Evolutionary conservation across 1,139 yeast genomes (phyloP), one percentile per base, ranked within the genome.

Genomic region (Sugiyamaella pinicola): DNA sequence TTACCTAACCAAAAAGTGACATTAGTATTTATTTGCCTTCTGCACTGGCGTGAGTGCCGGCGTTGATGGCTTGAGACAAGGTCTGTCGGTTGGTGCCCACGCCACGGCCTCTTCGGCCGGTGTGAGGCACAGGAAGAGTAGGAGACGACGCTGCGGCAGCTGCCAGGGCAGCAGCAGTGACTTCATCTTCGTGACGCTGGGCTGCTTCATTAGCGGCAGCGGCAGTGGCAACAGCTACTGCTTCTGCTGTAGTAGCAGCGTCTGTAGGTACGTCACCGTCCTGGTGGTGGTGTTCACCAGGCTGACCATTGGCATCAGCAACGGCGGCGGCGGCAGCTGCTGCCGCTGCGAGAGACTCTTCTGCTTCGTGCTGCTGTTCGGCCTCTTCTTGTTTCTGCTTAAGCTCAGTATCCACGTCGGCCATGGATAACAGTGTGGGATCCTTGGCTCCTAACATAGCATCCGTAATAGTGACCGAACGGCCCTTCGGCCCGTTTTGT

Each of bases 61-160:
- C 66, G 45, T 63, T 64, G 37, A 64, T 59, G 10, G 62, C 43
- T 33, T 61, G 62, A 21, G 64, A 60, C 21, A 64, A 53, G 10
- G 65, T 64, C 56, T 61, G 63, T 26, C 62, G 52, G 49, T 53
- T 51, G 13, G 59, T 44, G 28, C 55, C 55, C 31, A 53, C 38
- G n/a, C 58, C 51, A 38, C 60, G 35, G 17, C 53, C 54, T n/a
- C 56, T 46, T 18, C 49, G 38, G 2, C 51, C 34, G 13, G 41
- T 29, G 17, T 31, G 34, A 12, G 51, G 39, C 17, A 40, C 46
- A 21, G 41, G 37, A 13, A 31, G 41, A 9, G 37, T 13, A 12
- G 26, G 43, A 4, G 33, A 3, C 12, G 21, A 7, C 10, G 44
- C 33, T 10, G 45, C 42, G 5, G 49, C 54, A 2, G 42, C 51